phyloP scores from a whole-genome alignment of 2,329 filamentous ascomycete genomes.

The Ascochyta viciae-villosae region DNA sequence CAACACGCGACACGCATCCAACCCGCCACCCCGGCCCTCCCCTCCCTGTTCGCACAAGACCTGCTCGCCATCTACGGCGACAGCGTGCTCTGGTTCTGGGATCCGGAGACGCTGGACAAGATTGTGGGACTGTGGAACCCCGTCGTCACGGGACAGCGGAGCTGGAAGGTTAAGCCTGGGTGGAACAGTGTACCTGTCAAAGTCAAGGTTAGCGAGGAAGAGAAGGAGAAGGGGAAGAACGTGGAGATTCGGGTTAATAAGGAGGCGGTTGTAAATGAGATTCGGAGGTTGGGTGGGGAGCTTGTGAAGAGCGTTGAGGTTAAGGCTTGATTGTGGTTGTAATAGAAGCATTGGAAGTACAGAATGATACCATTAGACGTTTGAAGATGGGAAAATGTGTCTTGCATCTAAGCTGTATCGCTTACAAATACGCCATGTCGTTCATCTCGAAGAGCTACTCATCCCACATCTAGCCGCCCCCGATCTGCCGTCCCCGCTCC shows the following conservation, averaged over 20 bases:
- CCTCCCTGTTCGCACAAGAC: slow-evolving; percentile 70
- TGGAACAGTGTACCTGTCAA: slow-evolving; percentile 68
- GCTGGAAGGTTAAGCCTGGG: slow-evolving; percentile 74
- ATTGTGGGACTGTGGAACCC: slow-evolving; percentile 74
- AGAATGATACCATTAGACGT: slow-evolving; percentile 4
- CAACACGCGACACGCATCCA: slow-evolving; percentile 45
- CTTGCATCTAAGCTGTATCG: neutral
- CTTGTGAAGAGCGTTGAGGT: slow-evolving; percentile 60
- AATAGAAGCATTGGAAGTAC: neutral
- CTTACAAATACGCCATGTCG: neutral
- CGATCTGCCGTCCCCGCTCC: slow-evolving; percentile 45
- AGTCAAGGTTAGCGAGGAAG: slow-evolving; percentile 35
- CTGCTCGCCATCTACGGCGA: slow-evolving; percentile 71
- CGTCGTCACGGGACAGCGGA: slow-evolving; percentile 55
- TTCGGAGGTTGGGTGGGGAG: slow-evolving; percentile 66
- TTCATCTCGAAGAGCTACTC: neutral
- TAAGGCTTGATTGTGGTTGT: slow-evolving; percentile 10
- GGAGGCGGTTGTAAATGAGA: slow-evolving; percentile 73
- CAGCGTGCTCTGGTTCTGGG: slow-evolving; percentile 80
- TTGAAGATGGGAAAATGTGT: neutral
- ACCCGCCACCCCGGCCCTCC: slow-evolving; percentile 63
- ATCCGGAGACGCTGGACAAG: slow-evolving; percentile 62
- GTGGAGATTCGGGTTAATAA: slow-evolving; percentile 69
- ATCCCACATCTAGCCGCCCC: neutral
- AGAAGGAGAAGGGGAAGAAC: slow-evolving; percentile 48